Evolutionary conservation across 2,329 filamentous ascomycete genomes (phyloP).

Genomic region (Ceratocystis cacaofunesta): DNA sequence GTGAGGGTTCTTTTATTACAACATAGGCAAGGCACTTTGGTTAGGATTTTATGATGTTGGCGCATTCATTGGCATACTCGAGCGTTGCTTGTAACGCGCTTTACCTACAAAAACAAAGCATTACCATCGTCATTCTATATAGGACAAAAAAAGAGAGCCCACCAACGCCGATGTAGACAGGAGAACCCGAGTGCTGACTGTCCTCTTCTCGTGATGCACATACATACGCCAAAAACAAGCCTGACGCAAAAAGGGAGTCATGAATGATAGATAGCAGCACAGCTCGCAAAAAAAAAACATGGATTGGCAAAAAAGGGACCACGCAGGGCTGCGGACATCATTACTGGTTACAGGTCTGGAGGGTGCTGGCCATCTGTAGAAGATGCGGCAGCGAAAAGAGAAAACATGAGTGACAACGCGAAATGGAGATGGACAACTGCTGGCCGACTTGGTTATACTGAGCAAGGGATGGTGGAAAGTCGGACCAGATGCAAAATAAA

Average conservation of each 20-base stretch:
- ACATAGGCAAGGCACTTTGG: too few species aligned
- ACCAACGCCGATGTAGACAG: too few species aligned
- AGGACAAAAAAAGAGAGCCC: neutral
- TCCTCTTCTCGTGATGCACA: neutral
- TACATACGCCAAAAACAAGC: neutral
- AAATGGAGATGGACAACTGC: conserved; percentile 1
- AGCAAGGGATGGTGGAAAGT: neutral
- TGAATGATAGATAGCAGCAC: too few species aligned
- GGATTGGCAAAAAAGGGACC: neutral
- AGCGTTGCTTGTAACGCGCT: neutral
- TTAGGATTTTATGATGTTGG: too few species aligned
- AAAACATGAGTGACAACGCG: neutral
- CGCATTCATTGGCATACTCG: neutral
- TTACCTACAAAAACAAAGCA: neutral
- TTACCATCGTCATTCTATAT: neutral
- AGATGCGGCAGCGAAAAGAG: neutral
- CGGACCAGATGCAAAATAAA: conserved; percentile 6
- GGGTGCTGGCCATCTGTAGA: neutral
- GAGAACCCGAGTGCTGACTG: too few species aligned
- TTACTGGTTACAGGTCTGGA: neutral
- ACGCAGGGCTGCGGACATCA: neutral
- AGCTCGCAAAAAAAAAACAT: neutral
- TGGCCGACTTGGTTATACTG: neutral
- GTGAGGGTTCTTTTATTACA: neutral
- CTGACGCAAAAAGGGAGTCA: neutral